A percentile compares a stretch with the other conserved stretches of the same genome.
Conservation (phyloP, 1,284 basidiomycete species). For the Gastroboletus turbinatus region DNA sequence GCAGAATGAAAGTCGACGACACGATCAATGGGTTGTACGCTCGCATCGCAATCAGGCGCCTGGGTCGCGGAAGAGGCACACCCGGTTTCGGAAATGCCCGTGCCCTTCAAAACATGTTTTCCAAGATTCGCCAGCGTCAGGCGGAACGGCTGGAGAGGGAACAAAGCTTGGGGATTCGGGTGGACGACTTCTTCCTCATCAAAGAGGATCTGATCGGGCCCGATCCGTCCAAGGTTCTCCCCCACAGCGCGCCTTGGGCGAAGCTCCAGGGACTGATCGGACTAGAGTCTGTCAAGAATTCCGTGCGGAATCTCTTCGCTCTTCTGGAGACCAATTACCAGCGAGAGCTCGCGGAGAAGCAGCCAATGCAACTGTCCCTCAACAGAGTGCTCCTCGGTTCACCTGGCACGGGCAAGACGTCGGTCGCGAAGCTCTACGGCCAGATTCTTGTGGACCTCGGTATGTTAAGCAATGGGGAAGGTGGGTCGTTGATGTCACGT, state of each 20-base stretch:
- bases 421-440: neutral
- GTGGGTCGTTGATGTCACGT: neutral
- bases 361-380: neutral
- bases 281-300: neutral
- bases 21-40: neutral
- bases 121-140: conserved; percentile 45
- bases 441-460: neutral
- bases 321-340: neutral
- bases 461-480: neutral
- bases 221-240: neutral
- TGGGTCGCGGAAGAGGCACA: conserved; percentile 50
- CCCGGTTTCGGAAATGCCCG: conserved; percentile 63
- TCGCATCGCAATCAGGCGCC: conserved; percentile 33
- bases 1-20: neutral
- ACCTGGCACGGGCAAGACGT: neutral
- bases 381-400: neutral
- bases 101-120: conserved; percentile 49
- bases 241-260: neutral
- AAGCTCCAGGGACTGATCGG: neutral
- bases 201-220: neutral
- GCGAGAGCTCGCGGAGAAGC: neutral
- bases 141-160: neutral
- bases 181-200: neutral
- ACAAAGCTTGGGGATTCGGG: neutral
- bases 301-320: neutral